A percentile compares a stretch with the other conserved stretches of the same genome.
These are phyloP conservation scores for Russula emetica DNA, from an alignment of 768 basidiomycete genomes.

Conservation along the genomic window DNA sequence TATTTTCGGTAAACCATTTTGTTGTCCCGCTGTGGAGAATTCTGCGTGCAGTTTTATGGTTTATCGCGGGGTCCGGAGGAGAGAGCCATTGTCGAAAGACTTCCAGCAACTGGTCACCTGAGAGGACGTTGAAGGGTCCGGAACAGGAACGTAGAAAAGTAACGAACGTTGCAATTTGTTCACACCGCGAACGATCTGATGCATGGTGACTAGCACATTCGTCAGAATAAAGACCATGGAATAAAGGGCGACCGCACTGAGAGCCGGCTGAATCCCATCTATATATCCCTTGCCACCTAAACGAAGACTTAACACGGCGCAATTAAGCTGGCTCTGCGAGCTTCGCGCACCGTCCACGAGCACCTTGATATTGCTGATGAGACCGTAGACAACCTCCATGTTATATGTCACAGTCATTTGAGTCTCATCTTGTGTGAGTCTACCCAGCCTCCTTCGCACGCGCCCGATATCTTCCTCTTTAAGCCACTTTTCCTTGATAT, in stretches of 20 bases:
- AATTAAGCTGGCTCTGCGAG: neutral
- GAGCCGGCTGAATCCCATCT: constrained; percentile 5
- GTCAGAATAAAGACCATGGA: neutral
- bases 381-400: constrained; percentile 12
- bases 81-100: constrained; percentile 15
- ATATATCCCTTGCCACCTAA: constrained; percentile 6
- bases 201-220: neutral
- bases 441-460: constrained; percentile 1
- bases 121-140: neutral
- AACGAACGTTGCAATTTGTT: constrained; percentile 3
- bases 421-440: constrained; percentile 11
- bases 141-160: neutral
- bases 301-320: neutral
- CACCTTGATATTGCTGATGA: constrained; percentile 7
- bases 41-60: constrained; percentile 6
- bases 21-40: constrained; percentile 5
- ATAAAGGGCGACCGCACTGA: neutral
- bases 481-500: neutral
- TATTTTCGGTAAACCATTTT: constrained; percentile 10
- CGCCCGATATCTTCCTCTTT: neutral
- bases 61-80: constrained; percentile 13
- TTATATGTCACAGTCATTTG: neutral
- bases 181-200: neutral
- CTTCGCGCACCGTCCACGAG: constrained; percentile 5
- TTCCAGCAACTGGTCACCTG: constrained; percentile 7